Evolutionary conservation across 148 eudicot species (phyloP).

Genomic region (Limonium bicolor): DNA sequence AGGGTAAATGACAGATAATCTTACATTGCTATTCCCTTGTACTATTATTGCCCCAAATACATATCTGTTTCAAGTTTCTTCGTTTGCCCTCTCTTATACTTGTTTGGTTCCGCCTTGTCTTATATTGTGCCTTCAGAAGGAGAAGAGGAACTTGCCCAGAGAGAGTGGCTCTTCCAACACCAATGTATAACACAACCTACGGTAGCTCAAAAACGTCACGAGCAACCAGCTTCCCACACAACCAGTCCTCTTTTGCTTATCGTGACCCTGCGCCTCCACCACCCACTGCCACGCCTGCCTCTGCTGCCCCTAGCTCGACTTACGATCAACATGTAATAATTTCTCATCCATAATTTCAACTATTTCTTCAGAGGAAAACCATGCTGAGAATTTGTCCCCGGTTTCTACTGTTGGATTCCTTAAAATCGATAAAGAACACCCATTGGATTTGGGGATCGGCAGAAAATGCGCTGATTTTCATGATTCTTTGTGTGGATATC

Average conservation of each 20-base stretch:
- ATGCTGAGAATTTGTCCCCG: no score
- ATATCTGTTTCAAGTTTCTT: no score
- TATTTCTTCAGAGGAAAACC: no score
- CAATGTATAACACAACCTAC: constrained; percentile 31
- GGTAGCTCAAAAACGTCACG: constrained; percentile 29
- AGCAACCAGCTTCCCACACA: constrained; percentile 29
- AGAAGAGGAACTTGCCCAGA: constrained; percentile 44
- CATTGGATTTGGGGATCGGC: no score
- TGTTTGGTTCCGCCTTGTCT: no score
- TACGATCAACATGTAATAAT: constrained; percentile 24
- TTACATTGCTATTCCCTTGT: no score
- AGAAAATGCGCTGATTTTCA: no score
- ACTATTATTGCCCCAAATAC: no score
- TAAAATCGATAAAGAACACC: no score
- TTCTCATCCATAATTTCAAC: neutral
- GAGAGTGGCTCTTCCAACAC: constrained; percentile 72
- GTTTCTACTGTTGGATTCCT: no score
- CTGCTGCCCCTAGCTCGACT: constrained; percentile 14
- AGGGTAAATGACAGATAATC: constrained; percentile 32
- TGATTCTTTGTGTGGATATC: no score
- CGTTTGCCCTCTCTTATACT: no score
- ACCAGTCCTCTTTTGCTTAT: constrained; percentile 23
- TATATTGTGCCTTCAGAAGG: constrained; percentile 35
- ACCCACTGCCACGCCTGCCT: constrained; percentile 17
- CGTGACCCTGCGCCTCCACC: constrained; percentile 15